Base-by-base conservation (phyloP, 2,329 filamentous ascomycete species). In the Teratosphaeria nubilosa region DNA sequence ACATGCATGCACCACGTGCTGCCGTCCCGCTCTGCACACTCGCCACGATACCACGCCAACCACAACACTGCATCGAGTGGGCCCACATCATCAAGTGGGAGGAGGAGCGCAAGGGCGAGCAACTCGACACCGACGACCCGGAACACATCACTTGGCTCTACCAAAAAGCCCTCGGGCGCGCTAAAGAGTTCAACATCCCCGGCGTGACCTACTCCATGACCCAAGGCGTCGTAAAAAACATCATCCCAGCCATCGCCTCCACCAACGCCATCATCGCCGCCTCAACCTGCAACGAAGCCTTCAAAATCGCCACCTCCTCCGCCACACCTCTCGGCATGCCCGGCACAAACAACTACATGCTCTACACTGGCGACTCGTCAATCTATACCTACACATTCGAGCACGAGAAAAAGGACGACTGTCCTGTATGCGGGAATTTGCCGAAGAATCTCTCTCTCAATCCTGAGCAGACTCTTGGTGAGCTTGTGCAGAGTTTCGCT, bases 21-120 rank as follows among this genome's bases (percentile, higher is more conserved):
- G 91, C 94, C 14, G 92, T 99, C 0, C 94, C 94, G 0, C 86
- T 99, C 30, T 99, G 94, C 74, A 99, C 94, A 3, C 86, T 99
- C 59, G 94, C 94, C 16, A 95, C 90, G 20, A 97, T 99, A 65
- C 94, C 94, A 10, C 88, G 94, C 14, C 94, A 99, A 71, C 94
- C 94, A 0, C 91, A 97, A 72, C 94, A 99, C 76, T 99, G 94
- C 72, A 89, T 99, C 69, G 94, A 99, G 76, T 99, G 94, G 94
- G 95, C 94, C 0, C 92, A 97, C 72, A 87, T 97, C 69, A 96
- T 99, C 62, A 94, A 94, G 48, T 99, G 94, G 94, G 91, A 96
- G 62, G 83, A 79, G 67, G 74, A 80, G 68, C 75, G 79, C 56
- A 80, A 80, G 62, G 95, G 92, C 64, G 86, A 91, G 20, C 81